Base-by-base conservation (phyloP, 345 rosid genomes). In the Syzygium oleosum region DNA sequence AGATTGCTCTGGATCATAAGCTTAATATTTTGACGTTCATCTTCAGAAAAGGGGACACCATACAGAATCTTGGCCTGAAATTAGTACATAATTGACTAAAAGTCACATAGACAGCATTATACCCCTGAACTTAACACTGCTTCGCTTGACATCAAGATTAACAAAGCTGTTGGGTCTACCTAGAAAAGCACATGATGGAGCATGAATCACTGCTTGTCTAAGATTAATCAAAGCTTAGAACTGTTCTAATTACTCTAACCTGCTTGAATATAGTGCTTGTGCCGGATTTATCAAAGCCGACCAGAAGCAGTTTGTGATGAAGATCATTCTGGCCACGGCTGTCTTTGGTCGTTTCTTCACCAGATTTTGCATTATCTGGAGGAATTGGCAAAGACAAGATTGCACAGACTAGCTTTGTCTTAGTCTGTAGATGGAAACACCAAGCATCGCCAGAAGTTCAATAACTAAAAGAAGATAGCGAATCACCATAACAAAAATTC, bases 191-290 rank as follows among this genome's bases (percentile, higher is more conserved):
- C 80, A 73, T 73, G 34, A 73, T 73, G 1, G 14, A 34, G 49
- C 25, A 0, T 0, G 25, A 34, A 73, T 73, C 49, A 38, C 49
- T 73, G 80, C 2, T 68, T 34, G 41, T 68, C 2, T 1, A 1
- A 65, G 78, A 34, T 68, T 54, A 21, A 85, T 59, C 16, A 56
- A 23, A 6, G 17, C 59, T 56, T 38, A 51, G 51, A 34, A 68
- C 49, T 86, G 12, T 17, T 46, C 25, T 51, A 77, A 63, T 84
- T 88, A 54, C 49, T 43, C 90, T 87, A 85, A 95, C 99, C 94
- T 98, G 98, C 91, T 96, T 98, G 91, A 94, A 96, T 85, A 98
- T 89, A 63, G 99, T 94, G 87, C 98, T 94, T 5, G 97, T 95
- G 89, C 99, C 99, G 51, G 98, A 95, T 85, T 95, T 95, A 85